Conservation (phyloP, 352 stramenopile genomes). For the Aphanomyces cochlioides region DNA sequence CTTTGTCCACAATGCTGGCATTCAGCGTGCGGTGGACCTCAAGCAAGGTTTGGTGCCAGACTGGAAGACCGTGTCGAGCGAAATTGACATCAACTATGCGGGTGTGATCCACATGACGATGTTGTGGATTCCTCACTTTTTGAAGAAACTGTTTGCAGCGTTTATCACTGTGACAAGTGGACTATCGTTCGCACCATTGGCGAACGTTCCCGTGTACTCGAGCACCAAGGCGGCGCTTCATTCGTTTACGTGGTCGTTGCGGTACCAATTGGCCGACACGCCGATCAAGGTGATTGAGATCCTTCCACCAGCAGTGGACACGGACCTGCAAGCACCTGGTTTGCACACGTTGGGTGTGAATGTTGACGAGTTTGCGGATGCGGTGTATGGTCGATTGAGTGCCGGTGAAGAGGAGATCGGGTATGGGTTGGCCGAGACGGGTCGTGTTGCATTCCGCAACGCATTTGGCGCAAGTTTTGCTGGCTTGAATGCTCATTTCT, state of each 20-base stretch:
- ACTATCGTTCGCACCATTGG: conserved; percentile 23
- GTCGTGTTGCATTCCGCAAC: conserved; percentile 2
- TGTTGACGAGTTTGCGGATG: conserved; percentile 28
- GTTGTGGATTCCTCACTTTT: conserved; percentile 15
- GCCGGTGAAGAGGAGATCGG: conserved; percentile 25
- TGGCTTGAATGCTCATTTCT: conserved; percentile 8
- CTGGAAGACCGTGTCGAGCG: conserved; percentile 16
- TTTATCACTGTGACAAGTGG: conserved; percentile 27
- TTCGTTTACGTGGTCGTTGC: conserved; percentile 29
- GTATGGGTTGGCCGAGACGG: conserved; percentile 2
- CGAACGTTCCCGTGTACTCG: conserved; percentile 20
- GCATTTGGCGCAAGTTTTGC: not conserved
- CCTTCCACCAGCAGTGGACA: conserved; percentile 27
- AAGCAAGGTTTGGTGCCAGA: conserved; percentile 1
- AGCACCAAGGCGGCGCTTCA: conserved; percentile 31
- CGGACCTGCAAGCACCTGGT: conserved; percentile 26
- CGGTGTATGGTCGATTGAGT: not conserved
- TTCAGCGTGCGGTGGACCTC: conserved; percentile 27
- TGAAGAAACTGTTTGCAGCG: conserved; percentile 24
- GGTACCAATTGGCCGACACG: conserved; percentile 24
- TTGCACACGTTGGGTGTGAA: conserved; percentile 26
- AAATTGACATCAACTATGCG: conserved; percentile 32
- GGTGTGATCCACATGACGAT: conserved; percentile 25
- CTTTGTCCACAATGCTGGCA: conserved; percentile 30
- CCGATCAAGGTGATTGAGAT: conserved; percentile 30